Evolutionary conservation across 352 stramenopile genomes (phyloP), one percentile per base, ranked within the genome.

Genomic region (Phytopythium kandeliae): DNA sequence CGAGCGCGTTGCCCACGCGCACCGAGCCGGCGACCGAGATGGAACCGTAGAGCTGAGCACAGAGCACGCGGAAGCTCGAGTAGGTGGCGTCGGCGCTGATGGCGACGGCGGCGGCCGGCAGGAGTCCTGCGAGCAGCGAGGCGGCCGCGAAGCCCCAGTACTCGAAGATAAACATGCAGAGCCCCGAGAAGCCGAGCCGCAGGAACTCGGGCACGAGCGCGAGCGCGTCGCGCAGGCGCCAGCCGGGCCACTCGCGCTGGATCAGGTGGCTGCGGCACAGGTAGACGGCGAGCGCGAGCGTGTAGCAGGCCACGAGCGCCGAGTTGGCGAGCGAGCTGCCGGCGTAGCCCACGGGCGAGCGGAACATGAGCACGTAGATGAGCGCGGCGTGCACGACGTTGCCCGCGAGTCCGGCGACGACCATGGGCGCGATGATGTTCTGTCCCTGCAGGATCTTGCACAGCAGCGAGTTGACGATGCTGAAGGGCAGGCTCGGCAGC

Each of bases 311-410:
- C 30, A 75, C 55, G 19, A 82, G 68, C 16, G 69, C 66, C 43
- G 74, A 85, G 50, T 60, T 69, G 26, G 83, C 86, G 33, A 95
- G 67, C 34, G 86, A 82, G 26, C 71, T 87, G n/a, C 81, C 85
- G 0, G 89, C 64, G 54, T 88, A 92, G 6, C 85, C 86, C 35
- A 85, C 57, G 0, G 63, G 44, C 0, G 86, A 92, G 57, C 74
- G 84, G 65, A 91, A 89, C 63, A 96, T 92, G 58, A 97, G 73
- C 40, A 89, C 65, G 65, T 94, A 96, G 25, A 91, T 88, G 16
- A 91, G 55, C 21, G 77, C 63, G 19, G 69, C 63, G 58, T 95
- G 87, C 25, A 96, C 77, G 34, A 96, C 37, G 48, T 89, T 92
- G 56, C 67, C 71, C n/a, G 85, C 49, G 34, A 96, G 60, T 4